Evolutionary conservation across 1,284 basidiomycete genomes (phyloP), one percentile per base, ranked within the genome.

Genomic region (Ustilago cynodontis): DNA sequence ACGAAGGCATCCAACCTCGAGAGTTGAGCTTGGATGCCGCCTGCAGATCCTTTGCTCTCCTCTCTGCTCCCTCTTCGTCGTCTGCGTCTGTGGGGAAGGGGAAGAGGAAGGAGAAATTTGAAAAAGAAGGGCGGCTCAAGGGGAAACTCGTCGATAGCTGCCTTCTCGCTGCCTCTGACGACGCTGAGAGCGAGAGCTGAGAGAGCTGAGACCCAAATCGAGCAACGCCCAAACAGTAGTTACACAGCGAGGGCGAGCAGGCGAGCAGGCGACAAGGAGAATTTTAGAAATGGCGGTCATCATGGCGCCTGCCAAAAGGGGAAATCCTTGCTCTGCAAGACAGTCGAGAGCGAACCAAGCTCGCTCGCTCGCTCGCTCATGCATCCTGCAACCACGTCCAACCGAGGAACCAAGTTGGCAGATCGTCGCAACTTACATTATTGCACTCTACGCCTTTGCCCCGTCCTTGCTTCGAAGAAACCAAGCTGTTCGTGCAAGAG

Each of bases 201-300:
- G n/a, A n/a, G n/a, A 56, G 35, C 54, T 56, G 54, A 56, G 54
- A 43, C 37, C 37, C 35, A 56, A 56, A 41, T 56, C 37, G 22
- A 29, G 31, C 35, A 18, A 29, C 37, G 54, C 54, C 54, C 54
- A 56, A 56, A 56, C 35, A 56, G 24, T n/a, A n/a, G n/a, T n/a
- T n/a, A n/a, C n/a, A n/a, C n/a, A n/a, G n/a, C n/a, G n/a, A n/a
- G 13, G 26, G 1, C 5, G 31, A 33, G 31, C 31, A 33, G 31
- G 31, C 18, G 18, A 52, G 37, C 13, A 39, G 18, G 49, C n/a
- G 14, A 50, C 35, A 28, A 54, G 52, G 52, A 54, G 52, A 54
- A 54, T 54, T 39, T 54, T 54, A 13, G 14, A 37, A 37, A 13
- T 13, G 35, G 35, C 35, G 35, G 35, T 37, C 35, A 16, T 37